Evolutionary conservation across 2,329 filamentous ascomycete genomes (phyloP), one percentile per base, ranked within the genome.

Genomic region (Fusarium sp.): DNA sequence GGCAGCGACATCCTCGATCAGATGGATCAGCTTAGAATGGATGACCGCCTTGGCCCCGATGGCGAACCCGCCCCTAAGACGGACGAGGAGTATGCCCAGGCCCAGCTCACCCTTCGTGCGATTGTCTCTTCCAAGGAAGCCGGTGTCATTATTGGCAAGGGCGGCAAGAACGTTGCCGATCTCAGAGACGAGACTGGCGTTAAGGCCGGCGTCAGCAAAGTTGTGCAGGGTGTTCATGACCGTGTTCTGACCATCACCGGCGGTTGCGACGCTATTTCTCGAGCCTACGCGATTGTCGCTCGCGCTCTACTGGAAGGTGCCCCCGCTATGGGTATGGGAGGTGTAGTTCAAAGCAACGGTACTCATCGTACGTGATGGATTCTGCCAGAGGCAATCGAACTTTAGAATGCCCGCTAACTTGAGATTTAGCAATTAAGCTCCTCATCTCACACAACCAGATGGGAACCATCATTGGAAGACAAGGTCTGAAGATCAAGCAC

Each of bases 401-500:
- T 29, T 22, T n/a, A 33, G 31, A 29, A 31, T 33, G 44, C 53
- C 18, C 17, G 55, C 72, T 78, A 61, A 77, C 71, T 39, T 20
- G 12, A 33, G 49, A 20, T 68, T 27, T 75, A 99, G 96, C 96
- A 69, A 93, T 99, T 82, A 97, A 97, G 80, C 91, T 99, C 36
- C 92, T 99, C 81, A 98, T 99, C 83, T 99, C 96, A 38, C 95
- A 99, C 86, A 98, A 98, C 83, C 96, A 99, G 85, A 99, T 99
- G 96, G 96, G 96, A 71, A 99, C 96, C 78, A 98, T 99, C 85
- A 99, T 99, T 80, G 96, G 96, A 78, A 91, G 94, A 74, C 93
- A 97, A 82, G 96, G 96, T 66, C 88, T 98, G 75, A 99, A 98
- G 88, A 99, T 99, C 88, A 99, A 99, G 89, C 94, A 98, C 82